phyloP scores from a whole-genome alignment of 495 filamentous ascomycete genomes.

The Xylaria longipes region DNA sequence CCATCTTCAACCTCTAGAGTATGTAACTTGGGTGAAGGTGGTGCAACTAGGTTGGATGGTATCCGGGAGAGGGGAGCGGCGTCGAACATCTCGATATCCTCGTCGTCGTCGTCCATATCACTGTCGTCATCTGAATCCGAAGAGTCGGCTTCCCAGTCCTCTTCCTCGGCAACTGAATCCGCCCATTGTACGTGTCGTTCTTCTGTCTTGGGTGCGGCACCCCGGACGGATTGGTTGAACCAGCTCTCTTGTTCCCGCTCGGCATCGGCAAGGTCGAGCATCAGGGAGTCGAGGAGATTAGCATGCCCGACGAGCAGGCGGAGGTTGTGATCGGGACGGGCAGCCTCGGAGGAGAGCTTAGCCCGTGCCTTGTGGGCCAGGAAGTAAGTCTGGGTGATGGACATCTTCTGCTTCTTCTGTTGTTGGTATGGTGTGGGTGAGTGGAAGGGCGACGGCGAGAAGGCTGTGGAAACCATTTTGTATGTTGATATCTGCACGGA shows the following conservation, averaged over 20 bases:
- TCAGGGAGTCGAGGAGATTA: conserved; percentile 95
- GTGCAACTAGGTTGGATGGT: conserved; percentile 42
- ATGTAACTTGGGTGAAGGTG: conserved; percentile 39
- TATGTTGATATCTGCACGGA: conserved; percentile 30
- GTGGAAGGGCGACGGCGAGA: conserved; percentile 36
- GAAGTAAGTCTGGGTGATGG: conserved; percentile 96
- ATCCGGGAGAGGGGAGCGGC: conserved; percentile 54
- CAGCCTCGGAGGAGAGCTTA: conserved; percentile 93
- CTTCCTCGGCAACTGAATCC: conserved; percentile 74
- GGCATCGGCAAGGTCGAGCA: conserved; percentile 93
- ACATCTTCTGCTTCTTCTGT: conserved; percentile 74
- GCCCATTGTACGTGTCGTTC: conserved; percentile 87
- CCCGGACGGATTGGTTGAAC: conserved; percentile 94
- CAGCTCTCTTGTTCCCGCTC: conserved; percentile 95
- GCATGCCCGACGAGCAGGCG: conserved; percentile 93
- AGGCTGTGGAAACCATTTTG: conserved; percentile 43
- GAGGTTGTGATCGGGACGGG: conserved; percentile 89
- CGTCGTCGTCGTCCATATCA: conserved; percentile 57
- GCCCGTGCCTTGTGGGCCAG: conserved; percentile 92
- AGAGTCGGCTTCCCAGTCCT: conserved; percentile 73
- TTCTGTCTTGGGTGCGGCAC: conserved; percentile 63
- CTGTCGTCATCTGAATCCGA: conserved; percentile 64
- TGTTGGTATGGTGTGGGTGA: conserved; percentile 38
- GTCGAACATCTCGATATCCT: conserved; percentile 59
- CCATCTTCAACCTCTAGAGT: conserved; percentile 48